A percentile compares a stretch with the other conserved stretches of the same genome.
phyloP scores from a whole-genome alignment of 305 asterid genomes.

The Solanum chacoense region DNA sequence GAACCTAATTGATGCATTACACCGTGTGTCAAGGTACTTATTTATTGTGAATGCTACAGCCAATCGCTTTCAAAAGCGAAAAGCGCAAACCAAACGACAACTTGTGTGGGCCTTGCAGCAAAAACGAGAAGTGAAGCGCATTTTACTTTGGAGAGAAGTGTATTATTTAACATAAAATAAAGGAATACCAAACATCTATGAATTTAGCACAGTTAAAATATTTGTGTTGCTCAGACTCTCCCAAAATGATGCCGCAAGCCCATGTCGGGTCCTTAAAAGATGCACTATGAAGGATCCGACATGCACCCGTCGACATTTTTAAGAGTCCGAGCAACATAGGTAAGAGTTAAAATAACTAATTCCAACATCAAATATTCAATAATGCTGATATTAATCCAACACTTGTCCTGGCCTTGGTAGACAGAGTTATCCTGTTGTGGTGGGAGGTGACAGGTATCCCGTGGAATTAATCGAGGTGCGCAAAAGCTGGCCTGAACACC shows the following conservation, averaged over 20 bases:
- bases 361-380: background rate
- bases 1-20: background rate
- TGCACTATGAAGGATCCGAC: background rate
- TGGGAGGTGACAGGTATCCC: background rate
- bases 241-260: background rate
- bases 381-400: background rate
- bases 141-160: background rate
- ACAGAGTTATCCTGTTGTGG: background rate
- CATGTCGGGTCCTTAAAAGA: background rate
- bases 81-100: background rate
- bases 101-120: background rate
- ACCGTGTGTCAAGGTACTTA: background rate
- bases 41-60: background rate
- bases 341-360: background rate
- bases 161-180: background rate
- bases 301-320: background rate
- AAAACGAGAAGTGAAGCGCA: background rate
- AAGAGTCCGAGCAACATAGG: background rate
- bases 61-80: background rate
- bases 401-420: background rate
- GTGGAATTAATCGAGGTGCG: background rate
- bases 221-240: background rate
- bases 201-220: background rate
- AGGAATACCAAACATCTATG: background rate
- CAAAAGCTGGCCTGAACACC: background rate